These are phyloP conservation scores for Wickerhamiella infanticola DNA, from an alignment of 1,139 yeast species.

Conservation along the genomic window DNA sequence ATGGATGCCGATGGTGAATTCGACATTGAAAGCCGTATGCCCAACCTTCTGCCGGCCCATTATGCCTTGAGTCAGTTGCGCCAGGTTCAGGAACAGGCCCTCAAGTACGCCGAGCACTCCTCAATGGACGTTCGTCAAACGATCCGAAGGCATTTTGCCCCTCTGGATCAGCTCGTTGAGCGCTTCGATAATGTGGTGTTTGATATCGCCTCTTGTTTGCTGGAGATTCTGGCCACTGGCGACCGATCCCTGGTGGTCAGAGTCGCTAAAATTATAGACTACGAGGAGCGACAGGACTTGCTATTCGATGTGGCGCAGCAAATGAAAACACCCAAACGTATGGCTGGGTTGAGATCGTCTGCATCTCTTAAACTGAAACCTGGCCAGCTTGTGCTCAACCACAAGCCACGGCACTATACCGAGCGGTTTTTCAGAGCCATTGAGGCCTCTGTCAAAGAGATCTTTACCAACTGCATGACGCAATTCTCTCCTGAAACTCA, in stretches of 20 bases:
- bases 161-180: constrained; percentile 34
- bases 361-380: neutral
- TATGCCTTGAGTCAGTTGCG: constrained; percentile 52
- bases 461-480: constrained; percentile 48
- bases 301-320: constrained; percentile 31
- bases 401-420: constrained; percentile 32
- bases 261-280: constrained; percentile 59
- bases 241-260: constrained; percentile 56
- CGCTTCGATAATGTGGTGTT: constrained; percentile 52
- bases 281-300: constrained; percentile 65
- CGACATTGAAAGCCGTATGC: constrained; percentile 38
- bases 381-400: neutral
- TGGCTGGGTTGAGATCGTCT: neutral
- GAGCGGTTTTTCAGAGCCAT: constrained; percentile 47
- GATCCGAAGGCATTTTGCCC: constrained; percentile 41
- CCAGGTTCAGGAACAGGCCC: constrained; percentile 65
- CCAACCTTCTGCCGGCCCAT: constrained; percentile 51
- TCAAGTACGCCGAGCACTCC: constrained; percentile 35
- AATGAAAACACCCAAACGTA: neutral
- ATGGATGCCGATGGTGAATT: constrained; percentile 41
- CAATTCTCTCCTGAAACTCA: constrained; percentile 35
- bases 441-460: constrained; percentile 44
- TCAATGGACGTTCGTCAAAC: constrained; percentile 61
- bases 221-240: constrained; percentile 55
- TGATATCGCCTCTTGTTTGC: constrained; percentile 44